These are phyloP conservation scores for Colletotrichum sp. DNA, from an alignment of 2,329 filamentous ascomycete genomes.

Conservation along the genomic window DNA sequence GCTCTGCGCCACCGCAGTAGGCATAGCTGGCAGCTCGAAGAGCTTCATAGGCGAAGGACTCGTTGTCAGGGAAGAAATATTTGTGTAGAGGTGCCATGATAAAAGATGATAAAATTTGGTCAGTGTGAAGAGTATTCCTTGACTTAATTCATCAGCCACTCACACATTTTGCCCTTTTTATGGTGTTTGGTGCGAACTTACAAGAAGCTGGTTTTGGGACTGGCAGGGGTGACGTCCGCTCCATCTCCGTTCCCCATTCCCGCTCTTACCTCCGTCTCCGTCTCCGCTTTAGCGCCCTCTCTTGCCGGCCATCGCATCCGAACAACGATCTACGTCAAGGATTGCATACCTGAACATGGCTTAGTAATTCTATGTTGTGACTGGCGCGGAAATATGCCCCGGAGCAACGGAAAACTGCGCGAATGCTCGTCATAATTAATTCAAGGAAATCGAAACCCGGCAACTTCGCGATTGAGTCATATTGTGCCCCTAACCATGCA, in stretches of 20 bases:
- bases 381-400: background rate
- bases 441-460: background rate
- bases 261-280: background rate
- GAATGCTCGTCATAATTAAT: background rate
- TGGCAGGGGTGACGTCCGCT: background rate
- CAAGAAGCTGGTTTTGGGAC: background rate
- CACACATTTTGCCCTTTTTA: background rate
- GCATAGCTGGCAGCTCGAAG: background rate
- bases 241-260: background rate
- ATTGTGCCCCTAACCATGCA: background rate
- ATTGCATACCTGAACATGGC: background rate
- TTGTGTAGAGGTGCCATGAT: background rate
- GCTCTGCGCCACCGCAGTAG: background rate
- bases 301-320: background rate
- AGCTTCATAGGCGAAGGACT: background rate
- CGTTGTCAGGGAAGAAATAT: background rate
- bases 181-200: background rate
- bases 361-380: background rate
- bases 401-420: background rate
- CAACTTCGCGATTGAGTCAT: background rate
- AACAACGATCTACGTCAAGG: background rate
- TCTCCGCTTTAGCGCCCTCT: background rate
- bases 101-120: background rate
- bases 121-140: background rate
- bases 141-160: background rate